phyloP scores from a whole-genome alignment of 805 yeast species.

The Brettanomyces naardenensis region DNA sequence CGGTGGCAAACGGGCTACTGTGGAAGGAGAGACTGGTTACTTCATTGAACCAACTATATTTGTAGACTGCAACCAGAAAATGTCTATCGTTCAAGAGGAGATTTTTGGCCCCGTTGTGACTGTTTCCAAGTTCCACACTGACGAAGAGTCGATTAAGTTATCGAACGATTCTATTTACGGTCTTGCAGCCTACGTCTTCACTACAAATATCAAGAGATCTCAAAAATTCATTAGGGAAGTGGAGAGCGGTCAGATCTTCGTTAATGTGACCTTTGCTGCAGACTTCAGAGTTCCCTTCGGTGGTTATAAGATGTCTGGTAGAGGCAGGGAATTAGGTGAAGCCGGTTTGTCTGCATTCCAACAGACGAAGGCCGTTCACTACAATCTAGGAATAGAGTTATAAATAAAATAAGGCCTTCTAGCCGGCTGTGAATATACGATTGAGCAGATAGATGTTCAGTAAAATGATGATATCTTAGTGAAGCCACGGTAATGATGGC shows the following conservation, averaged over 20 bases:
- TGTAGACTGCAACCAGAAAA: constrained; percentile 58
- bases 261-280: constrained; percentile 85
- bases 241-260: constrained; percentile 87
- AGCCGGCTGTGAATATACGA: too few species aligned
- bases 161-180: constrained; percentile 86
- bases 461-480: neutral
- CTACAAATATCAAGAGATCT: constrained; percentile 67
- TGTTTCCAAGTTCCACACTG: constrained; percentile 69
- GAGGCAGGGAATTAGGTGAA: constrained; percentile 89
- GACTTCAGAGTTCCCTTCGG: constrained; percentile 88
- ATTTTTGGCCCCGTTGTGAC: constrained; percentile 91
- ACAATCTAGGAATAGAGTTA: constrained; percentile 24
- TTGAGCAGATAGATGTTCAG: too few species aligned
- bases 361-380: constrained; percentile 79
- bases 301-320: constrained; percentile 85
- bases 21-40: constrained; percentile 42
- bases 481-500: neutral
- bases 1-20: constrained; percentile 45
- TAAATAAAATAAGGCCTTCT: constrained; percentile 6
- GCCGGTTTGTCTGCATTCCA: constrained; percentile 82
- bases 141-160: constrained; percentile 68
- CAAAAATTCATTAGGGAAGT: constrained; percentile 65
- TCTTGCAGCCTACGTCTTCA: constrained; percentile 86
- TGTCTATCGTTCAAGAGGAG: constrained; percentile 69
- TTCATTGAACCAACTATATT: constrained; percentile 68